Conservation (phyloP, 495 filamentous ascomycete genomes). For the Hypoxylon subgilvum region DNA sequence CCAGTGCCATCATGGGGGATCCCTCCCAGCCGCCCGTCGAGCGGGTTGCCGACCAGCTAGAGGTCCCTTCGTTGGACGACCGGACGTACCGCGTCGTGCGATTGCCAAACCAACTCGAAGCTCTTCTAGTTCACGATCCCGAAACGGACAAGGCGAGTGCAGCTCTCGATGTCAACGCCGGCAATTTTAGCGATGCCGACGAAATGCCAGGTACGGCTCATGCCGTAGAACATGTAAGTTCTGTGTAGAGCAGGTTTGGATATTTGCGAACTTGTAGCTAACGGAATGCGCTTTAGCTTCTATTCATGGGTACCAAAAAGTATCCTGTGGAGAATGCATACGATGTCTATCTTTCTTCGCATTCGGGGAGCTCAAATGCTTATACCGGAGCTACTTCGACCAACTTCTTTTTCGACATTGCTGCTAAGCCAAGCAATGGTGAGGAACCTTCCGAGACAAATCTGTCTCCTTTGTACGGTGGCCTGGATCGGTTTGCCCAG, state of each 20-base stretch:
- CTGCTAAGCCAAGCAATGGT: constrained; percentile 68
- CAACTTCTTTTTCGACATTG: constrained; percentile 97
- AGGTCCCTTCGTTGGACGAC: constrained; percentile 88
- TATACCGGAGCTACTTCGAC: constrained; percentile 93
- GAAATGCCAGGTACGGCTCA: constrained; percentile 92
- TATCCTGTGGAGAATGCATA: constrained; percentile 97
- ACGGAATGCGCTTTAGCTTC: constrained; percentile 61
- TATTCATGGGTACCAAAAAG: constrained; percentile 99
- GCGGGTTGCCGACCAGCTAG: constrained; percentile 77
- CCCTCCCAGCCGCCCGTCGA: constrained; percentile 56
- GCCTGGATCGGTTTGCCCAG: constrained; percentile 93
- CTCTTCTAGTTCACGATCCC: constrained; percentile 88
- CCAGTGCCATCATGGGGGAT: constrained; percentile 35
- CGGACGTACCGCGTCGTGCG: constrained; percentile 86
- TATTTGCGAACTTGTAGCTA: constrained; percentile 6
- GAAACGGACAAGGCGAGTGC: constrained; percentile 97
- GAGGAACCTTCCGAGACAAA: constrained; percentile 59
- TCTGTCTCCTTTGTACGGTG: constrained; percentile 82
- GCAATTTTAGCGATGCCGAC: constrained; percentile 88
- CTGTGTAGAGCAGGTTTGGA: background rate
- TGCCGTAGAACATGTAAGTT: constrained; percentile 73
- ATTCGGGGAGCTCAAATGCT: constrained; percentile 92
- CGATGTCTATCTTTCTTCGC: constrained; percentile 84
- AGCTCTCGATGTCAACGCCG: constrained; percentile 92
- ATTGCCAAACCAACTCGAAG: constrained; percentile 90